Percentiles rank a stretch among this genome's conserved stretches.
phyloP scores from a whole-genome alignment of 192 early-diverging fungal species.

The Coemansia sp. region DNA sequence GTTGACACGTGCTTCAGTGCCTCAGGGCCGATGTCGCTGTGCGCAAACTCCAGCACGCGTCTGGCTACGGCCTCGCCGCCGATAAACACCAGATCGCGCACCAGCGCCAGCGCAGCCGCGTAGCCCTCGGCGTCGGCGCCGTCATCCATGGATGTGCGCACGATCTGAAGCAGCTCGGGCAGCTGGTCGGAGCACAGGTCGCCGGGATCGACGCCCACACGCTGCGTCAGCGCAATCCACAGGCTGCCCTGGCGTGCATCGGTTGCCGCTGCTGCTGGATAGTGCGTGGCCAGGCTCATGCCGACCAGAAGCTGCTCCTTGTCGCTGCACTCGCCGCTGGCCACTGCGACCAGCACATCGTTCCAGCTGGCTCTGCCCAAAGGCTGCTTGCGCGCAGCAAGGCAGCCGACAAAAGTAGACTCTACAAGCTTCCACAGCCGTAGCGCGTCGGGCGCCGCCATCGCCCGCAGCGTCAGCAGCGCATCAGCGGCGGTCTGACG shows the following conservation, averaged over 20 bases:
- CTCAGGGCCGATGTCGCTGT: conserved; percentile 21
- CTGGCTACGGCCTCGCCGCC: conserved; percentile 34
- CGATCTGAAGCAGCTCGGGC: conserved; percentile 48
- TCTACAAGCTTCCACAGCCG: conserved; percentile 30
- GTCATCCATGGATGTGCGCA: conserved; percentile 45
- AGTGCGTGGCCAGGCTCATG: conserved; percentile 57
- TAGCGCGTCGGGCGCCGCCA: conserved; percentile 20
- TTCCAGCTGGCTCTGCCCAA: conserved; percentile 1
- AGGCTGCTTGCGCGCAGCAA: conserved; percentile 6
- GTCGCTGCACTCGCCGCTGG: conserved; percentile 7
- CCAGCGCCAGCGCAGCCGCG: conserved; percentile 20
- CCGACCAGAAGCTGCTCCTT: conserved; percentile 45
- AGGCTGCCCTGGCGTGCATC: conserved; percentile 63
- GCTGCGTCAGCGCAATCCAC: conserved; percentile 85
- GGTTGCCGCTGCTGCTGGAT: conserved; percentile 13
- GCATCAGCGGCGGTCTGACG: conserved; percentile 6
- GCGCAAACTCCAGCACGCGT: conserved; percentile 35
- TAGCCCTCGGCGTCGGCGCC: conserved; percentile 22
- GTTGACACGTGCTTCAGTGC: conserved; percentile 16
- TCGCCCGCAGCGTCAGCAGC: conserved; percentile 8
- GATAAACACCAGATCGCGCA: conserved; percentile 33
- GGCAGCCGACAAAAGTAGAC: conserved; percentile 13
- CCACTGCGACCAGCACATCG: conserved; percentile 2
- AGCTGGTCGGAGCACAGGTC: conserved; percentile 57
- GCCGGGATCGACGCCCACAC: conserved; percentile 68